Conservation (phyloP, 352 stramenopile genomes). For the Stramenopiles sp. region DNA sequence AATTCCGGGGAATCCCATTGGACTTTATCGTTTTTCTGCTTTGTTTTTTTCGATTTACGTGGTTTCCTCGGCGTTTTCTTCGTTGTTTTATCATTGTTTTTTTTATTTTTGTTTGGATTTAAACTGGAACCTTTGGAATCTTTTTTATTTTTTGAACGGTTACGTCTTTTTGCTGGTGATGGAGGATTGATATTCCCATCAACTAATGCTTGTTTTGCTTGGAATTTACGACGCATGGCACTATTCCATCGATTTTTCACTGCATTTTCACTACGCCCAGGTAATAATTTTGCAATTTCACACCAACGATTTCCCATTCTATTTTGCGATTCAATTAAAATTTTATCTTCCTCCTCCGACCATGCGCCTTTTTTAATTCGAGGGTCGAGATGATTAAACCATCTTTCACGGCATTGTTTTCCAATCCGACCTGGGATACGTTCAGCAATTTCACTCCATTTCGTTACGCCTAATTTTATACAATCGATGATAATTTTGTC, state of each 20-base stretch:
- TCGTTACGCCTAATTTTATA: conserved; percentile 50
- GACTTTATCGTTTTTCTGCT: background rate
- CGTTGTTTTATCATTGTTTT: background rate
- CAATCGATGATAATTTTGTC: conserved; percentile 65
- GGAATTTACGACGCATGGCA: background rate
- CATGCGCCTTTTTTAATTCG: conserved; percentile 84
- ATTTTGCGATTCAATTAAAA: background rate
- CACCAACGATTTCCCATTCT: conserved; percentile 66
- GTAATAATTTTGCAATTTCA: conserved; percentile 74
- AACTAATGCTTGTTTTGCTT: background rate
- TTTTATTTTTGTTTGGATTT: background rate
- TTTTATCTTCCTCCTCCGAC: conserved; percentile 27
- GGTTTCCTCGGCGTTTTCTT: background rate
- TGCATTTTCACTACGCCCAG: conserved; percentile 67
- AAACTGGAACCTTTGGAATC: background rate
- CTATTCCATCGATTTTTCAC: conserved; percentile 60
- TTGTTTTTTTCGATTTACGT: background rate
- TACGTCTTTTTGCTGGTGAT: background rate
- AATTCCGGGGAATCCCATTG: too few relatives aligned
- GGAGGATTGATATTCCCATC: background rate
- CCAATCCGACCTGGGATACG: conserved; percentile 26
- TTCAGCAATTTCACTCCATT: conserved; percentile 50
- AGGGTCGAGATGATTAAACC: conserved; percentile 81
- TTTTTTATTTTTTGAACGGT: background rate
- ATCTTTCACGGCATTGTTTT: conserved; percentile 88